Percentiles rank a stretch among this genome's conserved stretches.
Evolutionary conservation across 495 filamentous ascomycete species (phyloP).

Genomic region (Xylaria palmicola): DNA sequence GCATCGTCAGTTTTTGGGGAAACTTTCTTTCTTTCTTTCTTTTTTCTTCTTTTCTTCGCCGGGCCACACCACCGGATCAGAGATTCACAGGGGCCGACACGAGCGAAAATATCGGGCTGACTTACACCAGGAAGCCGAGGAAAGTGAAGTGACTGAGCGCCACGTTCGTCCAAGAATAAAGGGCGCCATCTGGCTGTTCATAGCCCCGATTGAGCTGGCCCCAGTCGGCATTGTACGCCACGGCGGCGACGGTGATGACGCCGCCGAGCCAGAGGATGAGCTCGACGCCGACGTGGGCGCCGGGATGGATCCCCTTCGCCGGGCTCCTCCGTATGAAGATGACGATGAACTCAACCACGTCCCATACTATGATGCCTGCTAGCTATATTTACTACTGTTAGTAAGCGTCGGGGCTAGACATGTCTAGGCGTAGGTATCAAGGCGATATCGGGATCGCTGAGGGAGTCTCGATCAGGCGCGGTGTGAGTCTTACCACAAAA

Average conservation of each 20-base stretch:
- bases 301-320: conserved; percentile 1
- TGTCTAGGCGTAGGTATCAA: too few relatives aligned
- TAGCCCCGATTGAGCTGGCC: background rate
- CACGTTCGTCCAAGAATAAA: background rate
- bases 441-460: background rate
- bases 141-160: conserved; percentile 9
- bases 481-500: conserved; percentile 1
- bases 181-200: background rate
- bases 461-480: background rate
- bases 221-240: background rate
- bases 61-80: too few relatives aligned
- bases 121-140: conserved; percentile 11
- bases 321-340: background rate
- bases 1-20: background rate
- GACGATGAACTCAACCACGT: conserved; percentile 8
- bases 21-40: background rate
- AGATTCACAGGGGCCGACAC: background rate
- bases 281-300: conserved; percentile 13
- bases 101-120: background rate
- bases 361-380: background rate
- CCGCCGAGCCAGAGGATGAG: conserved; percentile 7
- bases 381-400: background rate
- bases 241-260: background rate
- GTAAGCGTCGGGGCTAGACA: background rate
- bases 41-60: too few relatives aligned